phyloP scores from a whole-genome alignment of 495 filamentous ascomycete species.

The Pyronema omphalodes region DNA sequence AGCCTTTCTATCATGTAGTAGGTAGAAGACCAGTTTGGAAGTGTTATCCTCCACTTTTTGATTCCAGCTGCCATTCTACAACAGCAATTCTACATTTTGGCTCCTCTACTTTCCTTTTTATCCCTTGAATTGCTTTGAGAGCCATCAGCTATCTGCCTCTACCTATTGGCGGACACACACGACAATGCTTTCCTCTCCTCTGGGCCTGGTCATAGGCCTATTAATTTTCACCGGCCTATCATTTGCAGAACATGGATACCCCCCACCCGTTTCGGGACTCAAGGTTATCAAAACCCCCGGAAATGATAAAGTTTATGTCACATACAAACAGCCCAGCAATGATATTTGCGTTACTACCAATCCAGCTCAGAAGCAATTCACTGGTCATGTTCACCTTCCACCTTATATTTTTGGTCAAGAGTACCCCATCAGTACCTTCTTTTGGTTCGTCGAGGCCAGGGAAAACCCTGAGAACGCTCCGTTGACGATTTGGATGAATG shows the following conservation, averaged over 20 bases:
- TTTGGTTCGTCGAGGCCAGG: slow-evolving; percentile 56
- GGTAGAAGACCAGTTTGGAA: no score
- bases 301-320: slow-evolving; percentile 12
- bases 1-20: no score
- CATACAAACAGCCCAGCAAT: slow-evolving; percentile 18
- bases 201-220: slow-evolving; percentile 9
- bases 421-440: slow-evolving; percentile 57
- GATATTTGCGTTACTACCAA: slow-evolving; percentile 15
- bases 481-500: slow-evolving; percentile 52
- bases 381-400: slow-evolving; percentile 33
- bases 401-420: slow-evolving; percentile 32
- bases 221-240: slow-evolving; percentile 4
- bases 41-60: no score
- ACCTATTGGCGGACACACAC: background rate
- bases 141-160: background rate
- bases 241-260: slow-evolving; percentile 13
- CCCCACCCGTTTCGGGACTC: slow-evolving; percentile 11
- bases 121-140: background rate
- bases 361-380: slow-evolving; percentile 23
- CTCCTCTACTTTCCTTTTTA: background rate
- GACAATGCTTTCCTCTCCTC: background rate
- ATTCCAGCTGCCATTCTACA: no score
- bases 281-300: slow-evolving; percentile 10
- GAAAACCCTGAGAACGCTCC: slow-evolving; percentile 38
- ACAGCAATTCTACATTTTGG: no score